phyloP scores from a whole-genome alignment of 306 rosid species.

The Pyrus bretschneideri region DNA sequence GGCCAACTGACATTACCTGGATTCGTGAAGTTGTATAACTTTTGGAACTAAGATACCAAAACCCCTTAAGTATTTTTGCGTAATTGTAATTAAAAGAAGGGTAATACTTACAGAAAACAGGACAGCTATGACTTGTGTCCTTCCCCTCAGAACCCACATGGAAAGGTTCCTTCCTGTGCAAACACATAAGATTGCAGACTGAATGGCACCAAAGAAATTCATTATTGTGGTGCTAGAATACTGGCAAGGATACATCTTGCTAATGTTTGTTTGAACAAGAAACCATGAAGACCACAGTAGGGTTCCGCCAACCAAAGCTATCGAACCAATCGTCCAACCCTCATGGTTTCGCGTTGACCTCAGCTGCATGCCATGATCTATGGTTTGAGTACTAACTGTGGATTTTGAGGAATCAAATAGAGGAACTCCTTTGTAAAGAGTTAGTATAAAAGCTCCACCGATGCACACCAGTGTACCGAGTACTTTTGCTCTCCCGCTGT shows the following conservation, averaged over 20 bases:
- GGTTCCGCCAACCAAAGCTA: conserved; percentile 60
- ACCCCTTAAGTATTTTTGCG: neutral
- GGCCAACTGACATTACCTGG: neutral
- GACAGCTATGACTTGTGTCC: conserved; percentile 46
- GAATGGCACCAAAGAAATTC: conserved; percentile 81
- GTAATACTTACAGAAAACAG: conserved; percentile 57
- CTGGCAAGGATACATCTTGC: conserved; percentile 72
- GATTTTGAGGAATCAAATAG: conserved; percentile 32
- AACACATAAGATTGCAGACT: conserved; percentile 57
- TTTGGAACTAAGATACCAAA: neutral
- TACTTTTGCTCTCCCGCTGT: conserved; percentile 70
- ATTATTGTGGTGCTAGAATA: conserved; percentile 83
- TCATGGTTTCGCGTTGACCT: conserved; percentile 18
- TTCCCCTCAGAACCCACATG: conserved; percentile 67
- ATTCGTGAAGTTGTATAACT: neutral
- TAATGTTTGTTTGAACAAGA: conserved; percentile 59
- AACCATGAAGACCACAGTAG: conserved; percentile 83
- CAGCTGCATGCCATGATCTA: conserved; percentile 17
- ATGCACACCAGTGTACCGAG: conserved; percentile 65
- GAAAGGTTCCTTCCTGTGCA: conserved; percentile 40
- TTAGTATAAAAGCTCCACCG: conserved; percentile 54
- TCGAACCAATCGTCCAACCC: conserved; percentile 64
- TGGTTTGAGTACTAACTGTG: neutral
- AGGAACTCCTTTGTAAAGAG: conserved; percentile 59
- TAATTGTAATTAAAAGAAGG: neutral